Conservation (phyloP, 2,329 filamentous ascomycete species). For the Dothistroma septosporum region DNA sequence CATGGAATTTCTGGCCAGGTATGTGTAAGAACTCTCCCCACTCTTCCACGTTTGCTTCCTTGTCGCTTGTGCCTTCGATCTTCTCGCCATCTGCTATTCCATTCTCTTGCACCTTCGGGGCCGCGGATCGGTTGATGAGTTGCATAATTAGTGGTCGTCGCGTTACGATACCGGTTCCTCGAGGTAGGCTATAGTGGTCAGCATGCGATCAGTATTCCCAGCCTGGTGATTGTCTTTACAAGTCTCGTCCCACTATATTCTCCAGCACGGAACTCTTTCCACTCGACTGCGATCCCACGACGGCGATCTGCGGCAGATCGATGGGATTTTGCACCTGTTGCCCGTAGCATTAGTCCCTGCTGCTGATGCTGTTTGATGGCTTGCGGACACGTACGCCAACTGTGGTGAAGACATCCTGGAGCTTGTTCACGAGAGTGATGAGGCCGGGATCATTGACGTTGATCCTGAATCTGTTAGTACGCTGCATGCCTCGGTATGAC, state of each 20-base stretch:
- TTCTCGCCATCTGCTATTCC: slow-evolving; percentile 73
- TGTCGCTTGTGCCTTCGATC: slow-evolving; percentile 65
- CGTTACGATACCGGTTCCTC: slow-evolving; percentile 96
- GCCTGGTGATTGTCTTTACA: slow-evolving; percentile 61
- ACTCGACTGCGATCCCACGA: slow-evolving; percentile 97
- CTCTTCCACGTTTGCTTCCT: slow-evolving; percentile 86
- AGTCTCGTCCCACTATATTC: slow-evolving; percentile 97
- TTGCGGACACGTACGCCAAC: slow-evolving; percentile 64
- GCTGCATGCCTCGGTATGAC: neutral
- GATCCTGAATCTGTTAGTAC: slow-evolving; percentile 47
- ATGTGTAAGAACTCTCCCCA: slow-evolving; percentile 99
- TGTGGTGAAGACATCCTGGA: slow-evolving; percentile 98
- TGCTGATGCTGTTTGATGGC: slow-evolving; percentile 5
- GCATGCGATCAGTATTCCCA: neutral
- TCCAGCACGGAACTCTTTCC: slow-evolving; percentile 99
- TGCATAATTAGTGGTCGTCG: slow-evolving; percentile 93
- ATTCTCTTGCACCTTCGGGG: slow-evolving; percentile 61
- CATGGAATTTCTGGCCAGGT: slow-evolving; percentile 92
- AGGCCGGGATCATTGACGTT: slow-evolving; percentile 68
- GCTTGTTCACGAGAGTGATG: slow-evolving; percentile 90
- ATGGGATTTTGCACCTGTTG: slow-evolving; percentile 91
- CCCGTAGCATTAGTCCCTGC: slow-evolving; percentile 22
- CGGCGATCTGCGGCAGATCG: slow-evolving; percentile 95
- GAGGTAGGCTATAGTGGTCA: slow-evolving; percentile 65
- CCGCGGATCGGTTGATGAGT: slow-evolving; percentile 79